Evolutionary conservation across 2,329 filamentous ascomycete species (phyloP), one percentile per base, ranked within the genome.

Genomic region (Didymosphaeria variabile): DNA sequence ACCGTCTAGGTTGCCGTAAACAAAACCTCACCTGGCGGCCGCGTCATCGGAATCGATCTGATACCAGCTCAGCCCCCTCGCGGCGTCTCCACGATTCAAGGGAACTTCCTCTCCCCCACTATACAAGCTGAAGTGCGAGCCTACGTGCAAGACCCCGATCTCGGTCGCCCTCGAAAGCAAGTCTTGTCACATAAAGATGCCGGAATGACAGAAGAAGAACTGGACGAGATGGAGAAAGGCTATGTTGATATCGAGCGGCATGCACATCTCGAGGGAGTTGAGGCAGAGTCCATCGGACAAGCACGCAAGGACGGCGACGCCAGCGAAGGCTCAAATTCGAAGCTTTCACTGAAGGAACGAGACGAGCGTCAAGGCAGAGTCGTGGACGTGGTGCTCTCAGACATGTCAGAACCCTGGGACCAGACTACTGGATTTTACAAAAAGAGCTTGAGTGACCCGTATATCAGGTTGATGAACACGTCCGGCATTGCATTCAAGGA

Each of bases 391-490:
- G 92, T 99, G 77, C 84, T 99, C 77, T 97, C 93, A 88, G 95
- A 99, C 87, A 99, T 99, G 95, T 99, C 90, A 88, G 94, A 86
- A 86, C 94, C 95, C 90, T 97, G 93, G 93, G 85, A 88, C 72
- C 91, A 92, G 83, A 91, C 87, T 56, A 85, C 85, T 74, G 90
- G 90, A 74, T 93, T 91, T 83, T 90, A 88, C 83, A 90, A 91
- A 83, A 93, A 88, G 83, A 97, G 90, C 84, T 86, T 97, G 87
- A 97, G 90, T 94, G 91, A 95, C 87, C 93, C 93, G 67, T 95
- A 96, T 88, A 79, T 82, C 86, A 99, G 95, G 95, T 91, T 99
- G 90, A 97, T 97, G 93, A 99, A 99, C 81, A 97, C 94, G 71
- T 97, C 91, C 81, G 95, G 95, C 59, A 91, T 92, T 72, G 80